These are phyloP conservation scores for Fonsecaea nubica DNA, from an alignment of 2,329 filamentous ascomycete species.

Conservation along the genomic window DNA sequence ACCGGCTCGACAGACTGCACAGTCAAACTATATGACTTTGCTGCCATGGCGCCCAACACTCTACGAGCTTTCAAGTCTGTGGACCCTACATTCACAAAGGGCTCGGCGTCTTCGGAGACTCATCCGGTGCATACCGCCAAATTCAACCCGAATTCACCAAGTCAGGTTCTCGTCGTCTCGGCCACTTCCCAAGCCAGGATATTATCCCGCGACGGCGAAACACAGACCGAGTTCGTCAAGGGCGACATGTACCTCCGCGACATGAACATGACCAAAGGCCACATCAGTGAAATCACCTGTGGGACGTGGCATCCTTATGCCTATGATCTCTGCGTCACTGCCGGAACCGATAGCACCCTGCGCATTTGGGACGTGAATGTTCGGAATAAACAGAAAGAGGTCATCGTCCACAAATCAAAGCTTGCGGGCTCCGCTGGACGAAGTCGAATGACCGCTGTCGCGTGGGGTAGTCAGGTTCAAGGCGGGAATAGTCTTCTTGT, in stretches of 20 bases:
- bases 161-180: constrained; percentile 82
- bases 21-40: constrained; percentile 92
- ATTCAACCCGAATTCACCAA: constrained; percentile 82
- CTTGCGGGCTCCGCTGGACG: constrained; percentile 86
- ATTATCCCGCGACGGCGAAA: constrained; percentile 84
- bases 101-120: constrained; percentile 74
- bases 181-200: constrained; percentile 91
- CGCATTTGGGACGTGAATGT: constrained; percentile 97
- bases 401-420: constrained; percentile 94
- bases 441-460: constrained; percentile 90
- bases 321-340: constrained; percentile 83
- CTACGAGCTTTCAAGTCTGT: constrained; percentile 91
- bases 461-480: constrained; percentile 78
- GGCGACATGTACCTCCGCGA: constrained; percentile 98
- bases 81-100: constrained; percentile 81
- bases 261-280: constrained; percentile 97
- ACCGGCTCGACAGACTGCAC: constrained; percentile 92
- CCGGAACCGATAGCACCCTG: constrained; percentile 91
- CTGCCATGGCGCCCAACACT: constrained; percentile 93
- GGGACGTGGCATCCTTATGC: constrained; percentile 91
- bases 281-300: constrained; percentile 87
- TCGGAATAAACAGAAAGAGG: constrained; percentile 85
- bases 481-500: constrained; percentile 81
- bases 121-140: constrained; percentile 86
- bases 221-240: constrained; percentile 87